These are phyloP conservation scores for Hortiboletus rubellus DNA, from an alignment of 1,284 basidiomycete species.

Conservation along the genomic window DNA sequence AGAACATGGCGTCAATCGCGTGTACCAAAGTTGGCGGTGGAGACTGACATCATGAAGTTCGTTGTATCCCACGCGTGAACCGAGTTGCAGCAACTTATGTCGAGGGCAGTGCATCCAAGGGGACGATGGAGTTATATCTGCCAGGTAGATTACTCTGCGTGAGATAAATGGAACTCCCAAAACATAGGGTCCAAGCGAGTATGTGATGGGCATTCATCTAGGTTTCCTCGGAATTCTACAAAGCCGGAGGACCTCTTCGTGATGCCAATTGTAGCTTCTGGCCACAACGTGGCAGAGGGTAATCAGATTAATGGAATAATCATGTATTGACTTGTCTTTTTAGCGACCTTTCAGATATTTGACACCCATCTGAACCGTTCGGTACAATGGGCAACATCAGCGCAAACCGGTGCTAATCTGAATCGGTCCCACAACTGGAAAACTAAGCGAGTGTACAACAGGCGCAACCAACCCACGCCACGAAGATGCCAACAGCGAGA, in stretches of 20 bases:
- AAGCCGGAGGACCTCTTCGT: neutral
- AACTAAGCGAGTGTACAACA: too few species aligned
- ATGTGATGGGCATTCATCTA: neutral
- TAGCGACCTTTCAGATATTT: neutral
- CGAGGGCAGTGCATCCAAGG: constrained; percentile 12
- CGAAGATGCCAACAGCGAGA: too few species aligned
- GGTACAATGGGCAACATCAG: neutral
- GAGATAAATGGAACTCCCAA: constrained; percentile 1
- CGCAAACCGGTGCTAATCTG: neutral
- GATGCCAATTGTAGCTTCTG: constrained; percentile 1
- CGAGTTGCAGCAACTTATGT: neutral
- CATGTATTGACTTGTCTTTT: neutral
- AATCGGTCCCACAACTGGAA: too few species aligned
- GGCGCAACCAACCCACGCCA: too few species aligned
- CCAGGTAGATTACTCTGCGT: neutral
- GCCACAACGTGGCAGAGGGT: neutral
- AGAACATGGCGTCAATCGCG: constrained; percentile 15
- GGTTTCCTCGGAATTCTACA: neutral
- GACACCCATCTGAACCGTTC: neutral
- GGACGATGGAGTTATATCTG: constrained; percentile 8
- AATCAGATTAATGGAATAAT: neutral
- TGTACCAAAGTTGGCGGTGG: constrained; percentile 13
- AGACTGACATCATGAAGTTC: constrained; percentile 1
- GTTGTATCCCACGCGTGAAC: neutral
- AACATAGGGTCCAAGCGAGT: neutral